Conservation (phyloP, 305 asterid species). For the Fraxinus platypoda region DNA sequence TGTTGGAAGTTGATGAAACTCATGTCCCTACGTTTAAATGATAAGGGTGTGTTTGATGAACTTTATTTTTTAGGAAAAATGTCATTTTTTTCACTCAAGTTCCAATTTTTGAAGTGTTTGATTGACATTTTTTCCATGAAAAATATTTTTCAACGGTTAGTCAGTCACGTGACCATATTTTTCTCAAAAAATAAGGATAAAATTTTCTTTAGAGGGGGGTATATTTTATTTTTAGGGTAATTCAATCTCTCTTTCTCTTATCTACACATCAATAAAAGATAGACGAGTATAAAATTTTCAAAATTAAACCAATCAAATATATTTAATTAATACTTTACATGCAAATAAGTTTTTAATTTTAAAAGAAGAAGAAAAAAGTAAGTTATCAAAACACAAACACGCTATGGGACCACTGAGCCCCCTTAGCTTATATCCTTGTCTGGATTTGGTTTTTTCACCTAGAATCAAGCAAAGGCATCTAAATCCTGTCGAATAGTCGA, state of each 20-base stretch:
- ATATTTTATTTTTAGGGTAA: neutral
- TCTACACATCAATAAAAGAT: neutral
- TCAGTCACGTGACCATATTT: neutral
- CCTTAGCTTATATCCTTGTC: slow-evolving; percentile 7
- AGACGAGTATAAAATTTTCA: neutral
- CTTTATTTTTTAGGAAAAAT: neutral
- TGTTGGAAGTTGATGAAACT: neutral
- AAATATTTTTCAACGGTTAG: neutral
- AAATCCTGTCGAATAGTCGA: neutral
- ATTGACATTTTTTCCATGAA: neutral
- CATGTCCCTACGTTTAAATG: neutral
- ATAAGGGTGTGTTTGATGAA: neutral
- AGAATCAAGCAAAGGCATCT: slow-evolving; percentile 32
- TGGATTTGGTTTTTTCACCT: neutral
- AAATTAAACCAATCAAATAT: neutral
- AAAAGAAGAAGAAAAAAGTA: neutral
- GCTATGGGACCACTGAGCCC: neutral
- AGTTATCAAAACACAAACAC: neutral
- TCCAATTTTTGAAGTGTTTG: neutral
- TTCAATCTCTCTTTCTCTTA: neutral
- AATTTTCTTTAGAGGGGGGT: neutral
- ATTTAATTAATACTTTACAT: neutral
- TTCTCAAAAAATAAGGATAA: neutral
- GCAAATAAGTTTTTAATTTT: neutral
- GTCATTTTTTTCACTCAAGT: neutral